Conservation (phyloP, 1,284 basidiomycete genomes). For the Laetiporus sulphureus region DNA sequence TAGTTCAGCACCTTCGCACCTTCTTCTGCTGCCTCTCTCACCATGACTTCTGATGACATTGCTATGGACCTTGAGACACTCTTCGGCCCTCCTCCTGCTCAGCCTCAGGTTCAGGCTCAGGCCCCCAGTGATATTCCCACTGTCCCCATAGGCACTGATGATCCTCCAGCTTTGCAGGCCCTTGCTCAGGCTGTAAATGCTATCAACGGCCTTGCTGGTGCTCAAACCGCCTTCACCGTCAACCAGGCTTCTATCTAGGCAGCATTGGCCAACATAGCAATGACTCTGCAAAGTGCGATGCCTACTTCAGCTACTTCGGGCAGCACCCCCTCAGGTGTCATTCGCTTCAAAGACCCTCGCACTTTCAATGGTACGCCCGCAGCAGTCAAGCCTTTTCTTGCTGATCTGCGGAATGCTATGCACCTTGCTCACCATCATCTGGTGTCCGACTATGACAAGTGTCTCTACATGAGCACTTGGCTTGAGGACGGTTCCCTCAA, state of each 20-base stretch:
- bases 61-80: constrained; percentile 61
- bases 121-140: constrained; percentile 28
- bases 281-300: no score
- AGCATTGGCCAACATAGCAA: no score
- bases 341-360: no score
- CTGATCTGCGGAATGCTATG: no score
- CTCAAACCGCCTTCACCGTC: constrained; percentile 85
- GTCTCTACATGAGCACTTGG: neutral
- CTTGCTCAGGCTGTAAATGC: constrained; percentile 86
- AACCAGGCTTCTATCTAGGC: no score
- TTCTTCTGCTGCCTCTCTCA: neutral
- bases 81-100: constrained; percentile 30
- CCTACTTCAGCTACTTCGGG: no score
- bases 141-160: constrained; percentile 59
- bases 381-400: no score
- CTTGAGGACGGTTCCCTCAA: constrained; percentile 2
- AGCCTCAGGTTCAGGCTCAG: constrained; percentile 38
- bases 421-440: no score
- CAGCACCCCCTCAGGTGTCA: no score
- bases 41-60: neutral
- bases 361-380: no score
- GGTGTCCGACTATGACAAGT: no score
- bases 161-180: constrained; percentile 73
- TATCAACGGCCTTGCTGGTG: constrained; percentile 84
- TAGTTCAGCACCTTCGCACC: neutral